Evolutionary conservation across 371 early-diverging fungal genomes (phyloP), one percentile per base, ranked within the genome.

Genomic region (Syncephalis fuscata): DNA sequence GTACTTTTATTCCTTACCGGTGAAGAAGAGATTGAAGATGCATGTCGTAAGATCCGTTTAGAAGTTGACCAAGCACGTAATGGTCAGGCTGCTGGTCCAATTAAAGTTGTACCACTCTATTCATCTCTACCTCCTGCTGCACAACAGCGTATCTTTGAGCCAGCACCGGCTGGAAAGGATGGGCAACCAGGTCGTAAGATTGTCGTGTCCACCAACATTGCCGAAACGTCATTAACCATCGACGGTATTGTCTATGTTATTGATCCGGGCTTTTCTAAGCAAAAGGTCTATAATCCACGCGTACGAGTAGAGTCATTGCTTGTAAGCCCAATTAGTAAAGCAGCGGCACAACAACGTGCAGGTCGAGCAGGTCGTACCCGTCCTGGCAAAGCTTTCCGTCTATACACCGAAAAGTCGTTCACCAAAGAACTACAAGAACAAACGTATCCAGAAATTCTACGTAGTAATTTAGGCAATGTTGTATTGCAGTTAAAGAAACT

Each of bases 161-260:
- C 79, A 45, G 84, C 94, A 1, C 95, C 96, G 14, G 67, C 69
- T 49, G 78, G 85, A 40, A 72, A 74, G 3, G 85, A 78, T 20
- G 86, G 88, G 11, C 63, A 80, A 3, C 83, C 87, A 5, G 93
- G 91, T 16, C 78, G 97, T 39, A 96, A 97, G 63, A 73, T 89
- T 44, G 88, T 99, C 23, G 75, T 99, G 8, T 81, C 97, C 1
- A 88, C 99, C 38, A 99, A 99, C 61, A 87, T 99, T 64, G 96
- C 98, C 11, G 99, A 99, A 67, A 98, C 98, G 1, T 92, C 93
- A 44, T 74, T 99, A 46, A 98, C 99, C 2, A 98, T 99, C 49
- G 91, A 92, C 52, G 92, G 95, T 32, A 87, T 99, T 46, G 87
- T 84, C 19, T 98, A 97, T 67, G 99, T 99, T 37, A 79, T 99